Conservation (phyloP, 164 flowering plant species). For the Nymphaea colorata region DNA sequence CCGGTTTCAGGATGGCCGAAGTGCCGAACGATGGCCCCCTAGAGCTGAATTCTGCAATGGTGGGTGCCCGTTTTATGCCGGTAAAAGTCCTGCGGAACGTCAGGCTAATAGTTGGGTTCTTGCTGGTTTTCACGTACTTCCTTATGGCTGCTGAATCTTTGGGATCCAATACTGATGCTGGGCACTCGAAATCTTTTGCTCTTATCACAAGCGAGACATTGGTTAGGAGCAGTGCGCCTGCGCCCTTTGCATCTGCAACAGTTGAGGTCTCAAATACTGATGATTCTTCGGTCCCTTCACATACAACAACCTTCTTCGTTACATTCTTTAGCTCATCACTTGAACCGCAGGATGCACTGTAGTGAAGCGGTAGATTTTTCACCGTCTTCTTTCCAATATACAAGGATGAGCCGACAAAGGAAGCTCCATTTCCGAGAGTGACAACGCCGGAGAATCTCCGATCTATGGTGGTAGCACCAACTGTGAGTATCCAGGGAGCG, state of each 20-base stretch:
- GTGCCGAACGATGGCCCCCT: constrained; percentile 20
- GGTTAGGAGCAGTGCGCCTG: background rate
- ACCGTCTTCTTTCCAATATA: background rate
- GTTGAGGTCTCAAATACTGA: background rate
- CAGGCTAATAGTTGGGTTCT: constrained; percentile 1
- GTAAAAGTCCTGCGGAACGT: constrained; percentile 22
- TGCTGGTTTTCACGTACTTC: background rate
- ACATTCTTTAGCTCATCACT: background rate
- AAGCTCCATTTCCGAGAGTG: constrained; percentile 23
- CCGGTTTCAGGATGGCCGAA: constrained; percentile 52
- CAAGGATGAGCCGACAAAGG: constrained; percentile 5
- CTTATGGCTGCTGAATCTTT: background rate
- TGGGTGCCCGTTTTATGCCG: constrained; percentile 43
- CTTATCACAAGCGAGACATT: background rate
- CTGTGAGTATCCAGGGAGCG: background rate
- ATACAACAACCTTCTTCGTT: background rate
- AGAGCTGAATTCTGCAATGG: constrained; percentile 40
- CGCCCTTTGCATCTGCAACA: background rate
- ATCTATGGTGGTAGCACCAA: background rate
- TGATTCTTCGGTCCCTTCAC: background rate
- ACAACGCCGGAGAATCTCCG: background rate
- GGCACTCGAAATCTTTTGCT: background rate
- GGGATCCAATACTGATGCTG: background rate
- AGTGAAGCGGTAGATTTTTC: background rate
- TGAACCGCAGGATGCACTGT: background rate